Evolutionary conservation across 2,329 filamentous ascomycete species (phyloP).

Genomic region (Penicillium sp.): DNA sequence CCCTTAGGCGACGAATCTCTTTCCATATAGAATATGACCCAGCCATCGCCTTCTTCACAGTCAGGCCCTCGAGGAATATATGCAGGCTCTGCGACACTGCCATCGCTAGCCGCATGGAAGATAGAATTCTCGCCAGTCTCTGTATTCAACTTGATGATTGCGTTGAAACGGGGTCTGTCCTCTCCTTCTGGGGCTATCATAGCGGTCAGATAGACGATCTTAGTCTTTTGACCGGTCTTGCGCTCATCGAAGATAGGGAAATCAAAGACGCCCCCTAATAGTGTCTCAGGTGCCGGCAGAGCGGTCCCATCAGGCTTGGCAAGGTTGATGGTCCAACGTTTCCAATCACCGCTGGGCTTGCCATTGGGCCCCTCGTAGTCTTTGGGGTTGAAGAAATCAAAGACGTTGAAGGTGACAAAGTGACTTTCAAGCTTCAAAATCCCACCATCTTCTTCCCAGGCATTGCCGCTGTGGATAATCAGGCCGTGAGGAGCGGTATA

Average conservation of each 20-base stretch:
- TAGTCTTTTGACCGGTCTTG: neutral
- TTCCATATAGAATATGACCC: neutral
- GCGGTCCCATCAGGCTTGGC: neutral
- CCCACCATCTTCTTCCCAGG: neutral
- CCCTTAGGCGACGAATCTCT: neutral
- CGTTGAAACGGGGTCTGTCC: neutral
- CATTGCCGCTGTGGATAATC: neutral
- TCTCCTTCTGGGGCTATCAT: neutral
- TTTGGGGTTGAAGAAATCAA: neutral
- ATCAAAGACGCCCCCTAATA: neutral
- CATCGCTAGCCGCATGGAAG: neutral
- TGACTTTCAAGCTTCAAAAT: neutral
- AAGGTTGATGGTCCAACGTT: neutral
- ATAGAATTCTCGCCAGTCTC: neutral
- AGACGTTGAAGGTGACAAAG: neutral
- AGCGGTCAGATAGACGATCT: neutral
- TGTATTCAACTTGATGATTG: neutral
- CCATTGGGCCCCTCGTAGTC: neutral
- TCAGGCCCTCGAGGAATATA: neutral
- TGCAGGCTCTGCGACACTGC: neutral
- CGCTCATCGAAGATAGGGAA: slow-evolving; percentile 1
- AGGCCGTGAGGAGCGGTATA: neutral
- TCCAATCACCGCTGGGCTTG: neutral
- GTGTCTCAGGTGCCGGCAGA: neutral
- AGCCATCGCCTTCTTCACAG: neutral